A percentile compares a stretch with the other conserved stretches of the same genome.
These are phyloP conservation scores for Microcera coccophila DNA, from an alignment of 2,329 filamentous ascomycete species.

Conservation along the genomic window DNA sequence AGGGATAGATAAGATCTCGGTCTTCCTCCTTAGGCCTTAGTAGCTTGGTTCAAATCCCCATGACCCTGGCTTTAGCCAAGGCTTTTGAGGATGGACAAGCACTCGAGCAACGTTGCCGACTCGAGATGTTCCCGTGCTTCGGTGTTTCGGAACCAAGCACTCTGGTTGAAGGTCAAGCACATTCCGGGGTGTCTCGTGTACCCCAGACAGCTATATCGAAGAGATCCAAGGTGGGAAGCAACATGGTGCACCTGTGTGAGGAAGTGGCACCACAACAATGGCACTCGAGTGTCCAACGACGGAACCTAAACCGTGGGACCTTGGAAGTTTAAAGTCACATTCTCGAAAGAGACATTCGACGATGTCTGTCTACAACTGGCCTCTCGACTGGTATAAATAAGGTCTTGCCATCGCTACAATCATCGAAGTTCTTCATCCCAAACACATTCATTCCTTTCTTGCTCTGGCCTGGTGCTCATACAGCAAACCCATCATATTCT, in stretches of 20 bases:
- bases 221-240: constrained; percentile 1
- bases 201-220: background rate
- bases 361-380: background rate
- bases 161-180: no score
- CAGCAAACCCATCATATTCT: constrained; percentile 1
- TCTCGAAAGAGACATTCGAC: background rate
- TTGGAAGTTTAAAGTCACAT: background rate
- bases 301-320: background rate
- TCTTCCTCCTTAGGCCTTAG: constrained; percentile 2
- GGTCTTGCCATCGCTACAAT: background rate
- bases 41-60: no score
- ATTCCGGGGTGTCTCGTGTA: background rate
- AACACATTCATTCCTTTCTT: constrained; percentile 6
- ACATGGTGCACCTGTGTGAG: constrained; percentile 10
- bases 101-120: background rate
- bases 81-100: no score
- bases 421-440: background rate
- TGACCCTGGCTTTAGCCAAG: no score
- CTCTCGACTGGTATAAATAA: constrained; percentile 3
- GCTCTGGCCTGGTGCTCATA: constrained; percentile 17
- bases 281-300: background rate
- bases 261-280: constrained; percentile 7
- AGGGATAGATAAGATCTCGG: background rate
- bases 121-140: background rate
- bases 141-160: no score